Evolutionary conservation across 1,284 basidiomycete species (phyloP), one percentile per base, ranked within the genome.

Genomic region (Hemileia vastatrix): DNA sequence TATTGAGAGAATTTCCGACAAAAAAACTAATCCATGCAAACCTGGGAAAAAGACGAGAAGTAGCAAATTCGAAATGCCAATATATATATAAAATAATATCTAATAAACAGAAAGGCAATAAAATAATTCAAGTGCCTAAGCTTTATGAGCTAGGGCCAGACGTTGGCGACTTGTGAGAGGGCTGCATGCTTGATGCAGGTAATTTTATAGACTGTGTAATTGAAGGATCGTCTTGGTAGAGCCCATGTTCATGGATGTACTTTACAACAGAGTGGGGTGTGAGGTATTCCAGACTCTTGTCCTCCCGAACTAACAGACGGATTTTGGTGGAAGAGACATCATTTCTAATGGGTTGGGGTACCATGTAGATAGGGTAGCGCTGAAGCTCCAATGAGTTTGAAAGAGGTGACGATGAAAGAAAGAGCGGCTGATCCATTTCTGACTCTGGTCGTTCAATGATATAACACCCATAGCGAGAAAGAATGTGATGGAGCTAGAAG

Each of bases 381-480:
- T 60, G 54, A 40, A 60, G 49, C 23, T 50, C 50, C n/a, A 60
- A 45, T 8, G 58, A 60, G 53, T 54, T 33, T 5, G 58, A 60
- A 31, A 45, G 50, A 2, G 51, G 31, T 4, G 58, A 60, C 18
- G 49, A 40, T 8, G 58, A 47, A 13, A 60, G 43, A n/a, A n/a
- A n/a, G 36, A 53, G 51, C 13, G 47, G 45, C 32, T 60, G 47
- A n/a, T 60, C 58, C 6, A 97, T 87, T 72, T 91, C 91, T 5
- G 92, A 88, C 19, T 94, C 93, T 2, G 92, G 88, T 52, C 94
- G 84, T 77, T 97, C 94, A 57, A 98, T 86, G 71, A 97, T 97
- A 73, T 96, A 83, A 68, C 87, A 90, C 32, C 94, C 94, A 76
- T 94, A 97, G 65, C 85, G 83, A 32, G 92, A 92, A 13, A 98